Conservation (phyloP, 305 asterid species). For the Euphrasia arctica region DNA sequence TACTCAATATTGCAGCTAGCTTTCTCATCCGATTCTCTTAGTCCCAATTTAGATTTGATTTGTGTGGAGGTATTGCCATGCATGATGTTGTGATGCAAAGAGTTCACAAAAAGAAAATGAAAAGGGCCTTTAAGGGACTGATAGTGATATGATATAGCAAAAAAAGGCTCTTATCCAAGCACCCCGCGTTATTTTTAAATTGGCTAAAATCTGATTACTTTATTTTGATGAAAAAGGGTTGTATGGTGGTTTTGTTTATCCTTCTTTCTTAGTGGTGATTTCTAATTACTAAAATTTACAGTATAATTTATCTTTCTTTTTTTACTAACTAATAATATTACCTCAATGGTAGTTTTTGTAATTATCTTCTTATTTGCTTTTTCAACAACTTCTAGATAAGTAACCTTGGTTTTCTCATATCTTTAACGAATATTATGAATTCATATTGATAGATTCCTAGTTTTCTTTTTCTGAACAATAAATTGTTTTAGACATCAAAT, state of each 20-base stretch:
- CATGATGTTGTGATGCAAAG: constrained; percentile 4
- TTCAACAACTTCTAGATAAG: background rate
- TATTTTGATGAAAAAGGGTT: constrained; percentile 1
- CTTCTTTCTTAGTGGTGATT: constrained; percentile 6
- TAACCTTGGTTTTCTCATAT: background rate
- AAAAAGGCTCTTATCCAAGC: background rate
- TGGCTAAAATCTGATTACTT: background rate
- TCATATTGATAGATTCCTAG: background rate
- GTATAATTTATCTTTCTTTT: background rate
- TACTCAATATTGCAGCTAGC: constrained; percentile 1
- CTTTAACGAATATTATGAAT: background rate
- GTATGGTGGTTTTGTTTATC: background rate
- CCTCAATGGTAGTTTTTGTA: too few species aligned
- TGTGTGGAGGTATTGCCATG: background rate
- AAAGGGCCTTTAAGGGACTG: constrained; percentile 2
- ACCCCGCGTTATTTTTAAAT: background rate
- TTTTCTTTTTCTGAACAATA: background rate
- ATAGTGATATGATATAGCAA: background rate
- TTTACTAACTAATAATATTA: background rate
- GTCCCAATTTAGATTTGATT: constrained; percentile 1
- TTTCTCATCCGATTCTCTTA: background rate
- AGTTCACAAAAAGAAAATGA: constrained; percentile 2
- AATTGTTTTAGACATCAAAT: background rate
- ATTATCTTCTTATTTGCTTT: too few species aligned
- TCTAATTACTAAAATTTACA: background rate